Base-by-base conservation (phyloP, 768 basidiomycete species). In the Naematelia encephala region DNA sequence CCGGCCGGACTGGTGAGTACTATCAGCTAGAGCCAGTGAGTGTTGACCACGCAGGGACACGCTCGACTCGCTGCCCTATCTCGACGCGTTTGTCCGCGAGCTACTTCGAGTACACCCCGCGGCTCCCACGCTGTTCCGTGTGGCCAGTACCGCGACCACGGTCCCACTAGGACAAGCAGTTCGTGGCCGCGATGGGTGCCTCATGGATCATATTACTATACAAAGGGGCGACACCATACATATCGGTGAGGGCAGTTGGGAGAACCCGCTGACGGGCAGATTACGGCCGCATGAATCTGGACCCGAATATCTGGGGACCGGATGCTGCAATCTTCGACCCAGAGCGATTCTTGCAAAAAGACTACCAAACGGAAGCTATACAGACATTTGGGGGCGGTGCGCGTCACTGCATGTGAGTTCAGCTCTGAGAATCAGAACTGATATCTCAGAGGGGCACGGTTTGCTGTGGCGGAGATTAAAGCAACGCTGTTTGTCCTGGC, bases 71-170 rank as follows among this genome's bases (percentile, higher is more conserved):
- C 81, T 89, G 21, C 86, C 87, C 4, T 85, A 82, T 59, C 81
- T 92, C 48, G 81, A 91, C 68, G 88, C 90, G 57, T 85, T 91
- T 22, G 80, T 83, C 3, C 65, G 60, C 48, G 65, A 67, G 45
- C 29, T 61, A 14, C 50, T 67, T 34, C 45, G 61, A 19, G 19
- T 58, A 1, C 44, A 49, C 22, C 44, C 65, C 13, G 61, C 62
- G 21, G 62, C 60, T 4, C 57, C 61, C 2, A 26, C 48, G 48
- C 62, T 56, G 4, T 54, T 59, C 14, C 54, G 65, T 8, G 56
- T 60, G 30, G 49, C 55, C 19, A 25, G 42, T 23, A 39, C 39
- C 5, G 65, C 59, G 1, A 50, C 59, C 4, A 53, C 49, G 4
- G 43, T 67, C 26, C 62, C 65, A 0, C 52, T 67, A 16, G 52